phyloP scores from a whole-genome alignment of 352 stramenopile genomes.

The Phytopythium montanum region DNA sequence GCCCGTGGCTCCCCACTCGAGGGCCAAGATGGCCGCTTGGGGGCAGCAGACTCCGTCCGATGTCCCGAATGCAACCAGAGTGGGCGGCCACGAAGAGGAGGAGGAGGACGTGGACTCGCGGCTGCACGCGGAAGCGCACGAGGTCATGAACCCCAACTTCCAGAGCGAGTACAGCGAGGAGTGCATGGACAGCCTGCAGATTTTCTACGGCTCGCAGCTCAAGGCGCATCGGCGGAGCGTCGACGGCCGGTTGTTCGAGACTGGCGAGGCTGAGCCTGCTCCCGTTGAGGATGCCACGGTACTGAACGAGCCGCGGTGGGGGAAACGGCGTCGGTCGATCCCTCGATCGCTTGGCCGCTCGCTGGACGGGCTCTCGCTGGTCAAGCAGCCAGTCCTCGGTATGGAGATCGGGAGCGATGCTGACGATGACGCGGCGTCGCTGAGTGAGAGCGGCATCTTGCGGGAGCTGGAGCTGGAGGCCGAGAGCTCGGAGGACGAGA shows the following conservation, averaged over 20 bases:
- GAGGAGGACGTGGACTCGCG: slow-evolving; percentile 28
- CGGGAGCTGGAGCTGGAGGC: slow-evolving; percentile 50
- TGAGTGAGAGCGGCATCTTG: slow-evolving; percentile 65
- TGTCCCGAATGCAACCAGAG: slow-evolving; percentile 9
- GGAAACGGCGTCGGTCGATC: neutral
- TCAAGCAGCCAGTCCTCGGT: neutral
- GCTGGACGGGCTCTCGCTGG: slow-evolving; percentile 13
- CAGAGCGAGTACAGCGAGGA: slow-evolving; percentile 79
- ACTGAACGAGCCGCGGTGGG: slow-evolving; percentile 14
- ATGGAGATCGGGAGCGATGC: neutral
- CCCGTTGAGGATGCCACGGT: slow-evolving; percentile 10
- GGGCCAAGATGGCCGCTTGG: slow-evolving; percentile 18
- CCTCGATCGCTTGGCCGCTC: neutral
- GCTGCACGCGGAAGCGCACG: slow-evolving; percentile 55
- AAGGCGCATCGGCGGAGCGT: slow-evolving; percentile 15
- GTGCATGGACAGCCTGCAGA: slow-evolving; percentile 70
- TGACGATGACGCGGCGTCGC: slow-evolving; percentile 20
- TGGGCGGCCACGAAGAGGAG: slow-evolving; percentile 23
- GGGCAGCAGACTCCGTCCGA: slow-evolving; percentile 5
- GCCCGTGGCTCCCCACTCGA: neutral
- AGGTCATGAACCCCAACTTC: slow-evolving; percentile 79
- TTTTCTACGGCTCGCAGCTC: slow-evolving; percentile 50
- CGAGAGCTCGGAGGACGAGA: slow-evolving; percentile 38
- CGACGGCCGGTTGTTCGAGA: neutral
- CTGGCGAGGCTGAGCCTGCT: neutral